Base-by-base conservation (phyloP, 495 filamentous ascomycete species). In the Penicillium subrubescens region DNA sequence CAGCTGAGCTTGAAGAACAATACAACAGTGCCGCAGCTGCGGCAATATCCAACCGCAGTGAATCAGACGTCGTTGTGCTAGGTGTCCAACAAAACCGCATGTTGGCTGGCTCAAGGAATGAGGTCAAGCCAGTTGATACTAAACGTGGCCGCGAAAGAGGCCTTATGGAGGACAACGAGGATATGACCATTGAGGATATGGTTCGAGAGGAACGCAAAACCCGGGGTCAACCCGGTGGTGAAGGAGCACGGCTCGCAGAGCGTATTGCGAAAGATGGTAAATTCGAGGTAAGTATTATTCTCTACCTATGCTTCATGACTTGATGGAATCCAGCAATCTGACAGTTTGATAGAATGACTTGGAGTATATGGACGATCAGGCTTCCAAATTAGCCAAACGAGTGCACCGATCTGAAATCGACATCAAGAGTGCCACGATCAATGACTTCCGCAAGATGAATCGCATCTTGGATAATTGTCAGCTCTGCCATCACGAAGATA, bases 311-410 rank as follows among this genome's bases (percentile, higher is more conserved):
- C 25, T 8, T n/a, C 8, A 33, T n/a, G 51, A 54, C 19, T 34
- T 54, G 35, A 15, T 8, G 15, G 21, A 8, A 8, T 44, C 11
- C 65, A 62, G 48, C 3, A n/a, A 50, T 41, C 77, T 83, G 71
- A 84, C 61, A 46, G 19, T 34, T 25, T 1, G 52, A 2, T 62
- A 90, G 84, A 90, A 96, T 68, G 92, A 97, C 71, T 83, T 98
- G 57, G 94, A 99, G 55, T 99, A 99, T 75, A 89, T 99, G 80
- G 96, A 99, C 73, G 95, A 98, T 63, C 97, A 98, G 72, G 95
- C 95, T 19, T 83, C 86, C 53, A 96, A 96, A 70, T 84, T 99
- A 11, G 92, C 94, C n/a, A 90, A 89, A 72, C 89, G 91, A 31
- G 90, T 97, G 5, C 90, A 94, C 66, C 94, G 92, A 72, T 92